Evolutionary conservation across 2,329 filamentous ascomycete species (phyloP).

Genomic region (Neofusicoccum kwambonambiense): DNA sequence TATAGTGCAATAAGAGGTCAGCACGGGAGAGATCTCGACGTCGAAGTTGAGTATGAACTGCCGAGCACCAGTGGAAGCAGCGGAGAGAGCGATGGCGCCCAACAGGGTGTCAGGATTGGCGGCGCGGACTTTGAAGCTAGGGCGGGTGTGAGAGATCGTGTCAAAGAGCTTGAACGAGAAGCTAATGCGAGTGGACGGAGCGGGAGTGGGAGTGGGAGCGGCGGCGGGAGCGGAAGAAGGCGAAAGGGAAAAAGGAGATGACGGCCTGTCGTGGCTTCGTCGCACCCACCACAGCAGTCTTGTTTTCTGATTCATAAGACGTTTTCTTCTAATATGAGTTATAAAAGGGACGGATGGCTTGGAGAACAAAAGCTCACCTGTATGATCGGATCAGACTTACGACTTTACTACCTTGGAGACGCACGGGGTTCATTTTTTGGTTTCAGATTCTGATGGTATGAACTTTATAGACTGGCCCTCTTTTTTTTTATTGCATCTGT

Average conservation of each 20-base stretch:
- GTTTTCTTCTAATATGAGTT: neutral
- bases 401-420: neutral
- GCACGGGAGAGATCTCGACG: neutral
- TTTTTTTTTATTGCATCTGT: neutral
- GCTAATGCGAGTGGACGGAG: conserved; percentile 3
- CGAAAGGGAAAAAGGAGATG: conserved; percentile 3
- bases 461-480: neutral
- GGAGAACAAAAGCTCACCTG: neutral
- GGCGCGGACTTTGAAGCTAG: neutral
- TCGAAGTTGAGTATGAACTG: conserved; percentile 11
- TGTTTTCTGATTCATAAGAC: neutral
- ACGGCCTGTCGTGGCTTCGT: neutral
- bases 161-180: conserved; percentile 5
- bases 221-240: neutral
- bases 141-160: neutral
- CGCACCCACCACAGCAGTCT: too few species aligned
- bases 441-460: neutral
- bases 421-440: neutral
- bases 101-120: neutral
- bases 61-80: conserved; percentile 12
- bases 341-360: neutral
- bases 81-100: conserved; percentile 4
- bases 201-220: conserved; percentile 2
- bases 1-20: neutral
- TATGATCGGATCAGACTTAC: neutral